Conservation (phyloP, 2,329 filamentous ascomycete species). For the Fusarium sp. region DNA sequence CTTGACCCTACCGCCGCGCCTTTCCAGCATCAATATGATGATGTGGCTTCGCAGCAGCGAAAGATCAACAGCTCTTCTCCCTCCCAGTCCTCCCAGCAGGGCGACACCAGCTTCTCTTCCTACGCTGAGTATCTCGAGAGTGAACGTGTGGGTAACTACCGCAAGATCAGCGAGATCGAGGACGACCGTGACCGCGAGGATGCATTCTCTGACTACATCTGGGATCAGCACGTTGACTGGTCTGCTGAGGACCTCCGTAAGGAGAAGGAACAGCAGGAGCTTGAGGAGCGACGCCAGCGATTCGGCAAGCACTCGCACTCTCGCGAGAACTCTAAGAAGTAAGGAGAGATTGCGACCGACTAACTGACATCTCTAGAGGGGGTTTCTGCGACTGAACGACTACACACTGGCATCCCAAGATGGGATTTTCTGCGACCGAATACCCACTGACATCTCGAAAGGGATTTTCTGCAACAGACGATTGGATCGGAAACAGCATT, state of each 20-base stretch:
- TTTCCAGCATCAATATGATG: background rate
- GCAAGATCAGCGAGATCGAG: background rate
- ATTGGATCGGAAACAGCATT: background rate
- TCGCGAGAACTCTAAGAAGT: background rate
- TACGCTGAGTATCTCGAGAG: background rate
- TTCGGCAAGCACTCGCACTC: background rate
- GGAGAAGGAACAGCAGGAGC: background rate
- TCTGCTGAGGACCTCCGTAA: background rate
- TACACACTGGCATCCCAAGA: background rate
- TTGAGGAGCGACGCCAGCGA: background rate
- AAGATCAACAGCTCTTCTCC: background rate
- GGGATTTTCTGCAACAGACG: background rate
- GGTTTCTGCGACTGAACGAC: background rate
- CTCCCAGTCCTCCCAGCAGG: background rate
- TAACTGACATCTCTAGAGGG: background rate
- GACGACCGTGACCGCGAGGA: constrained; percentile 1
- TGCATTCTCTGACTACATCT: background rate
- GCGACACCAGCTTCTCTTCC: background rate
- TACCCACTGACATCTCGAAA: background rate
- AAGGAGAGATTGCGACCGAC: background rate
- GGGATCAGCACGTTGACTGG: background rate
- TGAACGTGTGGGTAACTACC: background rate
- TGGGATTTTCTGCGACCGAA: background rate
- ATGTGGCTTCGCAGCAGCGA: background rate
- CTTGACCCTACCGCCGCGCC: background rate